These are phyloP conservation scores for Aspergillus flavus DNA, from an alignment of 2,329 filamentous ascomycete genomes.

Conservation along the genomic window DNA sequence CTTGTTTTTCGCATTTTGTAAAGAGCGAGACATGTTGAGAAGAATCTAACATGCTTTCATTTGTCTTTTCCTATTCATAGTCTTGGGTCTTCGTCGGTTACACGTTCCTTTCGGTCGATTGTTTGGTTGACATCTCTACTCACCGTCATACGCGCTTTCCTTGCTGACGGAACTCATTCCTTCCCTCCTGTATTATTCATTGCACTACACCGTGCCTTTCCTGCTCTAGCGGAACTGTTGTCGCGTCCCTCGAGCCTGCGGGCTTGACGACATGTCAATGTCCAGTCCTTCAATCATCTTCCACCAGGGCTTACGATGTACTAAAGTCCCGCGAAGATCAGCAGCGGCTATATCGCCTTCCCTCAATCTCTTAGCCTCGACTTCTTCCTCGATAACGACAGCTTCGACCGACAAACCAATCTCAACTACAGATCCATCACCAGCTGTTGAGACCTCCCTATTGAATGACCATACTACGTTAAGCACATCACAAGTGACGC, in stretches of 20 bases:
- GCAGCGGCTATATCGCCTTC: constrained; percentile 14
- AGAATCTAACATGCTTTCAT: constrained; percentile 8
- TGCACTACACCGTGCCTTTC: neutral
- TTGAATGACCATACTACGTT: neutral
- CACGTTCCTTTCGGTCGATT: constrained; percentile 2
- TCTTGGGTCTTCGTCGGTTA: neutral
- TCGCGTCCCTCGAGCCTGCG: constrained; percentile 15
- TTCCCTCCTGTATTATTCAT: neutral
- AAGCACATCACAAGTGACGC: neutral
- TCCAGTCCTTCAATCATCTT: constrained; percentile 26
- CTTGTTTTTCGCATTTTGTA: constrained; percentile 7
- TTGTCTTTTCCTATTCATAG: constrained; percentile 6
- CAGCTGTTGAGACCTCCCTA: neutral
- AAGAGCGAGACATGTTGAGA: constrained; percentile 11
- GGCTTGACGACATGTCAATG: constrained; percentile 32
- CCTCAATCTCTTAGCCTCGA: neutral
- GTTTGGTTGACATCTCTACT: neutral
- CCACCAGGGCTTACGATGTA: constrained; percentile 28
- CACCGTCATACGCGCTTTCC: constrained; percentile 1
- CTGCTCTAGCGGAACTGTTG: constrained; percentile 7
- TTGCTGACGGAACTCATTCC: neutral
- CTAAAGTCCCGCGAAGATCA: constrained; percentile 25
- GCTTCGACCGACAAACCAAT: constrained; percentile 5
- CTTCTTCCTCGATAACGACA: constrained; percentile 6
- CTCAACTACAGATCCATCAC: constrained; percentile 2